Evolutionary conservation across 495 filamentous ascomycete genomes (phyloP), one percentile per base, ranked within the genome.

Genomic region (Baudoinia panamericana): DNA sequence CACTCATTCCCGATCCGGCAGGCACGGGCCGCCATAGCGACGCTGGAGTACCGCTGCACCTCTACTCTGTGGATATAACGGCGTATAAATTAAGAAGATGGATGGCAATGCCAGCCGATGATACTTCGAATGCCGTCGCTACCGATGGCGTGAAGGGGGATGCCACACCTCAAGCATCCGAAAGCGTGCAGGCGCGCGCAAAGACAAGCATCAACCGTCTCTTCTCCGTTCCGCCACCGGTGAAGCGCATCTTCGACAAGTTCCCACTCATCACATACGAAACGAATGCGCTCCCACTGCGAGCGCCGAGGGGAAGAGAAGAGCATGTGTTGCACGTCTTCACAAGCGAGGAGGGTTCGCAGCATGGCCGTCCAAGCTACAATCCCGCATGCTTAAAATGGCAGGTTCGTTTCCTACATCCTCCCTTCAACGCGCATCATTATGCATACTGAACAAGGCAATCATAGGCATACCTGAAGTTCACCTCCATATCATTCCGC

Each of bases 381-480:
- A 95, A 96, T 62, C 90, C 90, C 3, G 73, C 73, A 50, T 97
- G 90, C 68, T 67, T 97, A 47, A 94, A 88, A 63, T 95, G 85
- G 86, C 90, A 95, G 80, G 88, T 86, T 54, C 34, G 76, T 68
- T 21, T 12, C 11, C 5, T 12, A 13, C 5, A 23, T 10, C 7
- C 32, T 21, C n/a, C 11, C 5, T n/a, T 13, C 7, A 18, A 18
- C 4, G 29, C 17, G 24, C 19, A 31, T 18, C n/a, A n/a, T 17
- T 19, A 22, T 23, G 22, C 16, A 13, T 12, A 30, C 31, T 9
- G 26, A 12, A 34, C 31, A 15, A 12, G n/a, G 24, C 31, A 30
- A 46, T 25, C 39, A 19, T 58, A 96, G 86, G 75, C 85, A 38
- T 93, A 86, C 62, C 67, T 97, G 41, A 84, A 75, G 54, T 78